phyloP scores from a whole-genome alignment of 2,329 filamentous ascomycete species.

The Scytalidium lignicola region DNA sequence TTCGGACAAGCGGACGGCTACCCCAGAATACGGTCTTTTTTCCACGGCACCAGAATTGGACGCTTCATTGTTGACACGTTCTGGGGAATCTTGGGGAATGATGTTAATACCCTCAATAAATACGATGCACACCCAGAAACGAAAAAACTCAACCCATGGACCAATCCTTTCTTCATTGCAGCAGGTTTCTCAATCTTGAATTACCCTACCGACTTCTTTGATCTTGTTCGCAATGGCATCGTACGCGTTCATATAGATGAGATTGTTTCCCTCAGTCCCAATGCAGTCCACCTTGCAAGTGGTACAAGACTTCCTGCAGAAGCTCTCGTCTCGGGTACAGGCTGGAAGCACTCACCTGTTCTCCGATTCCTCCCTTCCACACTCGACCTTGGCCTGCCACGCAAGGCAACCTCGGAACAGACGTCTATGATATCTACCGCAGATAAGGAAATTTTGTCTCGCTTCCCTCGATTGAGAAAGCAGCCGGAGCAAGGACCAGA shows the following conservation, averaged over 20 bases:
- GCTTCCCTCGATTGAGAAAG: conserved; percentile 46
- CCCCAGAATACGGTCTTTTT: conserved; percentile 45
- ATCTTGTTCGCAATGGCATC: conserved; percentile 44
- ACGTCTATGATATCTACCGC: conserved; percentile 41
- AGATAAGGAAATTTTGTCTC: conserved; percentile 47
- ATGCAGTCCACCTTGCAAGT: conserved; percentile 44
- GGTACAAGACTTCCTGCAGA: conserved; percentile 44
- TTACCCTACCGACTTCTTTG: conserved; percentile 50
- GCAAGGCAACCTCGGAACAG: neutral
- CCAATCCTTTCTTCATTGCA: conserved; percentile 44
- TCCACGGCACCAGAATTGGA: conserved; percentile 52
- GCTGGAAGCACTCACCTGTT: conserved; percentile 49
- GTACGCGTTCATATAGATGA: conserved; percentile 49
- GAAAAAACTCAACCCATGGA: conserved; percentile 47
- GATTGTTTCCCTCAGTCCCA: conserved; percentile 37
- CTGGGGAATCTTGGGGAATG: conserved; percentile 50
- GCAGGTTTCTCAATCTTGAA: conserved; percentile 55
- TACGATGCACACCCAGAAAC: conserved; percentile 46
- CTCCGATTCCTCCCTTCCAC: conserved; percentile 37
- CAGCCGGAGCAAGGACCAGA: conserved; percentile 43
- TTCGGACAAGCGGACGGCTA: conserved; percentile 63
- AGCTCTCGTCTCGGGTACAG: conserved; percentile 49
- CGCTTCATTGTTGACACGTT: conserved; percentile 49
- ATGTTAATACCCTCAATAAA: conserved; percentile 46
- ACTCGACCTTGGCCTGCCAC: conserved; percentile 3